Base-by-base conservation (phyloP, 495 filamentous ascomycete species). In the Penicillium bovifimosum region DNA sequence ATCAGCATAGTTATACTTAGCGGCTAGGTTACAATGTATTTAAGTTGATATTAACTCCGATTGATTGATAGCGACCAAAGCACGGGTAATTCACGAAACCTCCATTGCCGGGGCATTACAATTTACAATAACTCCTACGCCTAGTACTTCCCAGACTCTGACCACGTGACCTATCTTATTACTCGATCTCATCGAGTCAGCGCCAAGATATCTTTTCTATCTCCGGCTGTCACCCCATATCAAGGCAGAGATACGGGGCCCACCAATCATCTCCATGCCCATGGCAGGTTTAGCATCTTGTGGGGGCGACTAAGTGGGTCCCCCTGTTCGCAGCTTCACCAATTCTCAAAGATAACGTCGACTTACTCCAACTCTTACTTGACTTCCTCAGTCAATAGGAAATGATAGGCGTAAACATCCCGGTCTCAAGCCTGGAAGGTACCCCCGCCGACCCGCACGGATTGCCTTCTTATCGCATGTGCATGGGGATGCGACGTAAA, bases 141-240 rank as follows among this genome's bases (percentile, higher is more conserved):
- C n/a, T n/a, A n/a, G n/a, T n/a, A n/a, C n/a, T n/a, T n/a, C n/a
- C n/a, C n/a, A n/a, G n/a, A n/a, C n/a, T n/a, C n/a, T n/a, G n/a
- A n/a, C n/a, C n/a, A 43, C 41, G 41, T 43, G 41, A 43, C 10
- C 44, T 43, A 45, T 11, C 2, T 35, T 17, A 66, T 73, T 71
- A 73, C 70, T 73, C 66, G 70, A 73, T 73, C 55, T 28, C 57
- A 73, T 73, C 68, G 70, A 71, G 70, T 73, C 68, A 72, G 49
- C 59, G 40, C 17, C 31, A 55, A 53, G 35, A 43, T n/a, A n/a
- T 32, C 24, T 41, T 49, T 52, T 55, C 24, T 36, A 47, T 45
- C 48, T 50, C 45, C 53, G 43, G 32, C 20, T 53, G 55, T 38
- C 53, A 34, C 58, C 44, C 58, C 44, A 47, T 51, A 66, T 60